Base-by-base conservation (phyloP, 768 basidiomycete genomes). In the Coprinellus aureogranulatus region DNA sequence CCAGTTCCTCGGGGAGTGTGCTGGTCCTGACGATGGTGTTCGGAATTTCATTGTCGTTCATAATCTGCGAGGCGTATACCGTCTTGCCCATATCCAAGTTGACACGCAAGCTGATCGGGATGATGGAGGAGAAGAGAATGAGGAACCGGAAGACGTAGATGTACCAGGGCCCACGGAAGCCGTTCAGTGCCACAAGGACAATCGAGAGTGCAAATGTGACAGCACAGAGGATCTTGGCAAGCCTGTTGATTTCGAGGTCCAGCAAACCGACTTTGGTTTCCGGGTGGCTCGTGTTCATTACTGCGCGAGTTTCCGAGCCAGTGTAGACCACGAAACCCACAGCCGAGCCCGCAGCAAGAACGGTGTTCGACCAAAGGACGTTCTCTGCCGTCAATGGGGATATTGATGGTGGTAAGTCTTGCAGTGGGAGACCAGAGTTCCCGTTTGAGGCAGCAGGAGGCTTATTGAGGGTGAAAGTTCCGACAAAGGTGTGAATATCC, bases 71-170 rank as follows among this genome's bases (percentile, higher is more conserved):
- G 2, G 95, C 95, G 69, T 97, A 95, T 56, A 96, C 92, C 1
- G 95, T 97, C 78, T 97, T 97, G 78, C 97, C 94, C 62, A 97
- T 91, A 75, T 98, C 95, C 67, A 97, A 94, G 48, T 95, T 95
- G 68, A 98, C 97, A 78, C 96, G 96, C 23, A 98, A 82, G 2
- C 94, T 94, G 57, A 97, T 89, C 23, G 95, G 95, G 14, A 98
- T 89, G 68, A 97, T 95, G 72, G 98, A 98, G 74, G 98, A 95
- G 79, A 98, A 98, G 2, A 92, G 90, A 68, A 98, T 92, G 40
- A 99, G 83, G 69, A 99, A 99, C 20, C 97, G 85, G 74, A 98
- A 90, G 28, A 98, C 88, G 67, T 98, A 98, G 62, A 98, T 88
- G 68, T 94, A 96, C 92, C 96, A 98, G 47, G 84, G 80, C 4